Conservation (phyloP, 352 stramenopile species). For the Plasmopara viticola region DNA sequence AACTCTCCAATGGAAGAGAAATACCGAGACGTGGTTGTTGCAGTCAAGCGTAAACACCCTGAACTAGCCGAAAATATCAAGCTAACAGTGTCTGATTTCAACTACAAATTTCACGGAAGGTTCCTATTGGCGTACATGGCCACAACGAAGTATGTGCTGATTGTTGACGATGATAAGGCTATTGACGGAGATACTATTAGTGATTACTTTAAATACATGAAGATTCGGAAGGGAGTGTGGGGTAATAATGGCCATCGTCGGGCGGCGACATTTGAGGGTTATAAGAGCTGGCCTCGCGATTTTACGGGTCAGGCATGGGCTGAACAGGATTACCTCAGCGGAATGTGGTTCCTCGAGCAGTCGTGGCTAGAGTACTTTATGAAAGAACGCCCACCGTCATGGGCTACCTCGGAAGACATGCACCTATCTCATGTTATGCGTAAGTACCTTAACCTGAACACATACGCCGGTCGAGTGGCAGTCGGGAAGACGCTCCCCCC, state of each 20-base stretch:
- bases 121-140: constrained; percentile 53
- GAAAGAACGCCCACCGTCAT: constrained; percentile 32
- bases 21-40: constrained; percentile 33
- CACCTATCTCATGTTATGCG: constrained; percentile 55
- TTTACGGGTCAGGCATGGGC: constrained; percentile 24
- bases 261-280: constrained; percentile 30
- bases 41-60: constrained; percentile 20
- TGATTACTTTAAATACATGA: constrained; percentile 24
- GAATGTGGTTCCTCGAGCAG: constrained; percentile 63
- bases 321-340: constrained; percentile 55
- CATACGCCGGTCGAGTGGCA: constrained; percentile 45
- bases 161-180: constrained; percentile 45
- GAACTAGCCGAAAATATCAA: constrained; percentile 24
- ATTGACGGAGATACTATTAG: constrained; percentile 30
- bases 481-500: constrained; percentile 23
- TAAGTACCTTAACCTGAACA: constrained; percentile 64
- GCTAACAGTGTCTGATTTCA: constrained; percentile 42
- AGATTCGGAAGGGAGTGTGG: constrained; percentile 33
- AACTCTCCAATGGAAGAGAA: constrained; percentile 37
- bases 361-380: constrained; percentile 30
- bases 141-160: constrained; percentile 43
- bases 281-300: constrained; percentile 52
- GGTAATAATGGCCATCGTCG: constrained; percentile 49
- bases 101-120: constrained; percentile 48
- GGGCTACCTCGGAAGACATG: constrained; percentile 55